phyloP scores from a whole-genome alignment of 2,329 filamentous ascomycete genomes.

The Alternaria infectoria region DNA sequence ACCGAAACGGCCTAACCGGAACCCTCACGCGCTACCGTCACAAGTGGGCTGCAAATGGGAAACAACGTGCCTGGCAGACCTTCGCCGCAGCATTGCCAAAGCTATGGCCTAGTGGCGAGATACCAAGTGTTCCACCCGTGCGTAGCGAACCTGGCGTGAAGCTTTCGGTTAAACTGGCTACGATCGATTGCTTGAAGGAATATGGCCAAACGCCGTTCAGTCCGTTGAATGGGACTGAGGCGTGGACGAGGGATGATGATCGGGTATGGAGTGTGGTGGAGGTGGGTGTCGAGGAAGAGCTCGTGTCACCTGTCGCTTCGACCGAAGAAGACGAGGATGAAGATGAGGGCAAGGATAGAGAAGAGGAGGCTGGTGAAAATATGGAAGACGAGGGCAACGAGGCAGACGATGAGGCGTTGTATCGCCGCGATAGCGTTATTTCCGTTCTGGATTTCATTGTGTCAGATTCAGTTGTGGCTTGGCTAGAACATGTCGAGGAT shows the following conservation, averaged over 20 bases:
- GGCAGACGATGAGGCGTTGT: neutral
- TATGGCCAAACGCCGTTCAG: neutral
- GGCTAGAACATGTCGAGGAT: neutral
- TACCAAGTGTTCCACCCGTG: neutral
- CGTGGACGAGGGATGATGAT: neutral
- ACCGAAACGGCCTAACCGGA: neutral
- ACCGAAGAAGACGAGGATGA: neutral
- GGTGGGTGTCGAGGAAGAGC: neutral
- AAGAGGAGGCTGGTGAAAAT: rapidly evolving
- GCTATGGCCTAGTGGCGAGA: neutral
- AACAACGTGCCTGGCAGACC: neutral
- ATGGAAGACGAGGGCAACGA: neutral
- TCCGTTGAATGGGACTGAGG: neutral
- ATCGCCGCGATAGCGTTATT: neutral
- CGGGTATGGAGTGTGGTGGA: neutral
- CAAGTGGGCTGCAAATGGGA: neutral
- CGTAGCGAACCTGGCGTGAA: neutral
- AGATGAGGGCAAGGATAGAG: rapidly evolving
- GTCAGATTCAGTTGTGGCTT: neutral
- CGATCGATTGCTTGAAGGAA: neutral
- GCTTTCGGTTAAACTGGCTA: neutral
- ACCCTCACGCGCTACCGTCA: neutral
- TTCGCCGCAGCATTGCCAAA: neutral
- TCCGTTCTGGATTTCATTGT: rapidly evolving
- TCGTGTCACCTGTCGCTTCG: neutral